Base-by-base conservation (phyloP, 2,329 filamentous ascomycete species). In the Penicillium glabrum region DNA sequence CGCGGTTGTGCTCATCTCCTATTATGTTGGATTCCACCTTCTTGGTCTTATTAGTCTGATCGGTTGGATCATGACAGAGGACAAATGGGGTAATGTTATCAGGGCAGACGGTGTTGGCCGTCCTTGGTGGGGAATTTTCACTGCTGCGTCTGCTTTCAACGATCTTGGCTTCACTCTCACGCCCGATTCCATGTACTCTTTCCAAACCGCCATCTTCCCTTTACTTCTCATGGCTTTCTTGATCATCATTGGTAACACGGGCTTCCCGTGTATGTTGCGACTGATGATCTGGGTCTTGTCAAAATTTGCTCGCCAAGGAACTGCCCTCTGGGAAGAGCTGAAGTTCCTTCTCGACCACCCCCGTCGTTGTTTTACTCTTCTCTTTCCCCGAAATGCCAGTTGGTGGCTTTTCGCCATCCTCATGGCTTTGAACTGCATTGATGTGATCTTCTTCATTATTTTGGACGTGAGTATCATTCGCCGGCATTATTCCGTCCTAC, bases 391-490 rank as follows among this genome's bases (percentile, higher is more conserved):
- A 0, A 87, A 86, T 53, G 91, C 93, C 1, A 98, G 91, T 1
- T 98, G 95, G 95, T 96, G 92, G 91, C 81, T 99, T 0, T 96
- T 98, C 70, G 89, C 86, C 75, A 89, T 97, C 29, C 80, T 99
- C 7, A 80, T 96, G 5, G 72, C 88, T 2, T 81, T 99, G 58
- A 99, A 99, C 70, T 86, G 83, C 10, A 77, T 96, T 31, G 95
- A 99, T 75, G 69, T 98, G 61, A 81, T 98, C 46, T 90, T 98
- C 69, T 99, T 97, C 73, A 87, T 97, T 59, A 85, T 98, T 58
- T 85, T 99, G 16, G 95, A 99, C 80, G 86, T 92, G 74, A 80
- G 87, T 82, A 26, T 5, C 11, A 35, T 23, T 14, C 27, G 27
- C 8, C 29, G 3, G 8, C 9, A 19, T 21, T 11, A n/a, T 11